Evolutionary conservation across 257 asterid genomes (phyloP), one percentile per base, ranked within the genome.

Genomic region (Thymus quinquecostatus): DNA sequence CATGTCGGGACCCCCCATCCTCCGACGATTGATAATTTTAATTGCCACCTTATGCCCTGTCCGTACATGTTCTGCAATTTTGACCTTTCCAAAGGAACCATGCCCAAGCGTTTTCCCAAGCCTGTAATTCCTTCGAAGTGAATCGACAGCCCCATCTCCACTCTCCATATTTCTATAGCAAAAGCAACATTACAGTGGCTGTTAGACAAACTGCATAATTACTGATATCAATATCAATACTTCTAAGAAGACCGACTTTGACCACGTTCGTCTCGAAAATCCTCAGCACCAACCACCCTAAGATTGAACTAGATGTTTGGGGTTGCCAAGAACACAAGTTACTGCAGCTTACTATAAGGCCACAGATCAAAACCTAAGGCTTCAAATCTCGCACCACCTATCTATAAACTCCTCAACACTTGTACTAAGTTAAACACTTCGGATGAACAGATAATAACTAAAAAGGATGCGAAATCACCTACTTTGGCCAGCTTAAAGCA

Each of bases 61-160:
- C 71, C 64, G 88, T 69, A 88, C 73, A 84, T 94, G 98, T 79
- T 87, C 96, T 55, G 98, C 98, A 76, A 89, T 88, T 83, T 91
- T 94, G 38, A 94, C 98, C 83, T 94, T 94, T 65, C 98, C 97
- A 74, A 94, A 91, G 60, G 96, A 86, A 68, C 97, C 98, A 84
- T 89, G 97, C 48, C 97, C 98, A 53, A 94, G 92, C 45, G 96
- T 94, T 87, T 91, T 94, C 38, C 98, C 98, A 75, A 91, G 78
- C 74, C 92, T 84, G 76, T 94, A 94, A 87, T 85, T 94, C 61
- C 86, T 79, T 58, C 79, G 66, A 77, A 83, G 82, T 32, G 78
- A 70, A 66, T 88, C 90, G 3, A 80, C 71, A 28, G 82, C 27
- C 70, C 58, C 83, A 77, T 79, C 88, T 75, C 84, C 84, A 38